phyloP scores from a whole-genome alignment of 495 filamentous ascomycete species.

The Hypoxylon perforatum region DNA sequence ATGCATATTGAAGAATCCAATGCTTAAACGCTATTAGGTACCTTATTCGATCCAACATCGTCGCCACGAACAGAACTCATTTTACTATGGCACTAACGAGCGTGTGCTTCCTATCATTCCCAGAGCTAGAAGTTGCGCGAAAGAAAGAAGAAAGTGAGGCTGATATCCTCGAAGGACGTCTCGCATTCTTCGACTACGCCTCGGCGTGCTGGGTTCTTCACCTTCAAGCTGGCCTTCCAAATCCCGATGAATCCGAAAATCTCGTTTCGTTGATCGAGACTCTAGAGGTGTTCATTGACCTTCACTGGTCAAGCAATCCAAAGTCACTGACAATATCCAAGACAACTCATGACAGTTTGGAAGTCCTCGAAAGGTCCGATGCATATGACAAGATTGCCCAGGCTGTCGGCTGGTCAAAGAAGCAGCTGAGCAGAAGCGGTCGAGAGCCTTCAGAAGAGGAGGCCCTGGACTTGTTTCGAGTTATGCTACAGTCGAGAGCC shows the following conservation, averaged over 20 bases:
- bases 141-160: background rate
- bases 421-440: conserved; percentile 7
- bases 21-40: conserved; percentile 35
- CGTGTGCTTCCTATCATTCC: conserved; percentile 22
- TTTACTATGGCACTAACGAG: conserved; percentile 6
- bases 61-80: conserved; percentile 2
- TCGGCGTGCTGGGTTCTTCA: conserved; percentile 54
- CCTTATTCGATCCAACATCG: conserved; percentile 2
- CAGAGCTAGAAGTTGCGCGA: conserved; percentile 6
- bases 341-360: conserved; percentile 1
- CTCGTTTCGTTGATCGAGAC: conserved; percentile 15
- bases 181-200: conserved; percentile 54
- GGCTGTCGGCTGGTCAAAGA: conserved; percentile 24
- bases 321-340: conserved; percentile 11
- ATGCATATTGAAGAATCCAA: too few relatives aligned
- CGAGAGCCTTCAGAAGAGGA: conserved; percentile 20
- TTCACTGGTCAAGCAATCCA: conserved; percentile 24
- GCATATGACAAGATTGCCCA: conserved; percentile 12
- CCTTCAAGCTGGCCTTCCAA: conserved; percentile 29
- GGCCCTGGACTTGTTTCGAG: conserved; percentile 30
- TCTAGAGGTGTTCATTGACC: conserved; percentile 41
- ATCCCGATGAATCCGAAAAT: background rate
- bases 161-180: conserved; percentile 36
- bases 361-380: background rate
- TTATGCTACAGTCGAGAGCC: conserved; percentile 43